These are phyloP conservation scores for Cryptococcus sp. DNA, from an alignment of 1,284 basidiomycete species.

Conservation along the genomic window DNA sequence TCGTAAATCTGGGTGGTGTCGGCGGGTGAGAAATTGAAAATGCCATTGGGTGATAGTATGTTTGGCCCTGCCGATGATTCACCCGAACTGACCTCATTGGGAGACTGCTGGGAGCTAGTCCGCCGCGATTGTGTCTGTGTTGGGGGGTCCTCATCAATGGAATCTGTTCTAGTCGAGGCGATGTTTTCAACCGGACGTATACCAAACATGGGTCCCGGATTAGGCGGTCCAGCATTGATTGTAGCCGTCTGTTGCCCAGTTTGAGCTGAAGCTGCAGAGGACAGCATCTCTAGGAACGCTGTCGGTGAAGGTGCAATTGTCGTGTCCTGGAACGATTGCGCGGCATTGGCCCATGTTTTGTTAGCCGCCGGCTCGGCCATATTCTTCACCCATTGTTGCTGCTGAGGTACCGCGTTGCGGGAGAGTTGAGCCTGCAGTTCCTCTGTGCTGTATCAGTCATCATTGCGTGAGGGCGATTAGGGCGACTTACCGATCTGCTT, in stretches of 20 bases:
- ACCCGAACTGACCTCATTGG: background rate
- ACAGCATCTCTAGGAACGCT: slow-evolving; percentile 48
- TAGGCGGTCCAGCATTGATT: background rate
- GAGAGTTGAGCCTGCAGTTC: slow-evolving; percentile 31
- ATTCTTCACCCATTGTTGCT: background rate
- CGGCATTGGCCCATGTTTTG: slow-evolving; percentile 7
- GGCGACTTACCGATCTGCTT: slow-evolving; percentile 40
- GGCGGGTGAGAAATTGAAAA: slow-evolving; percentile 47
- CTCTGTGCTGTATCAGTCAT: slow-evolving; percentile 14
- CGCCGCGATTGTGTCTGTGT: slow-evolving; percentile 11
- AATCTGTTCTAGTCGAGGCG: no score
- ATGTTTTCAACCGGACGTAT: background rate
- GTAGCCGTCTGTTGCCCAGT: slow-evolving; percentile 3
- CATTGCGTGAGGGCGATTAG: background rate
- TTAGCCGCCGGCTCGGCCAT: background rate
- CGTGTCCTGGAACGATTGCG: slow-evolving; percentile 5
- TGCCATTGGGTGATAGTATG: slow-evolving; percentile 37
- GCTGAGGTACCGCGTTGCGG: slow-evolving; percentile 3
- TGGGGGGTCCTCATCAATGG: background rate
- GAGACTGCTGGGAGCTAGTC: slow-evolving; percentile 6
- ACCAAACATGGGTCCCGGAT: slow-evolving; percentile 8
- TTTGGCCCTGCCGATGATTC: slow-evolving; percentile 13
- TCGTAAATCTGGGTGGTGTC: slow-evolving; percentile 1
- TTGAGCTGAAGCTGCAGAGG: slow-evolving; percentile 35
- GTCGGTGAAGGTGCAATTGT: slow-evolving; percentile 35